Base-by-base conservation (phyloP, 2,329 filamentous ascomycete genomes). In the Metarhizium brunneum region DNA sequence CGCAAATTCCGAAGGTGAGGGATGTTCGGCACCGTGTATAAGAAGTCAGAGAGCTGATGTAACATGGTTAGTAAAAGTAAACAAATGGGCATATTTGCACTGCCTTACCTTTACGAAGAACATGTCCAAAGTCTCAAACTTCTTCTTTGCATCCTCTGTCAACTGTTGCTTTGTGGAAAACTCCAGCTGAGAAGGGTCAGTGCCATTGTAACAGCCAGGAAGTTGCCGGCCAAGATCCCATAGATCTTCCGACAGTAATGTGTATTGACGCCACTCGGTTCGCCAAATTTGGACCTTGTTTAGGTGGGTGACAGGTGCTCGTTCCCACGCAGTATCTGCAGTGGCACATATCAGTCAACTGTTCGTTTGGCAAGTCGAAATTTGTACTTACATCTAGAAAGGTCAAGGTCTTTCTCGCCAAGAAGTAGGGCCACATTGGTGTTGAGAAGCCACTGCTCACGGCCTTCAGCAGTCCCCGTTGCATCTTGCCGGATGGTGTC, bases 361-460 rank as follows among this genome's bases (percentile, higher is more conserved):
- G 1, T 48, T 30, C 45, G 18, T 48, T 40, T 14, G 35, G n/a
- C 4, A 10, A 10, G 14, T 54, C 38, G 13, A 11, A 40, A 16
- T 36, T 18, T 54, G 20, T 29, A 56, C 56, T 71, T 71, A 84
- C 81, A 86, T 72, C 76, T 73, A 14, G 81, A 79, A 3, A 87
- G 73, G 14, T 74, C 71, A 20, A 85, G 69, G 61, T 87, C 84
- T 63, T 84, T 85, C 63, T 86, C 82, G 14, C 84, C 84, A 2
- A 87, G 71, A 8, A 87, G 74, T 14, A 86, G 69, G 8, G 84
- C 83, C 52, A 80, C 82, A 56, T 86, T 80, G 3, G 79, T 82
- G 62, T 86, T 87, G 52, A 86, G 75, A 55, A 86, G 68, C 83
- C 84, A 87, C 61, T 83, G 82, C 61, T 86, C 83, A 52, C 82